Base-by-base conservation (phyloP, 805 yeast species). In the Cyberlindnera veronae region DNA sequence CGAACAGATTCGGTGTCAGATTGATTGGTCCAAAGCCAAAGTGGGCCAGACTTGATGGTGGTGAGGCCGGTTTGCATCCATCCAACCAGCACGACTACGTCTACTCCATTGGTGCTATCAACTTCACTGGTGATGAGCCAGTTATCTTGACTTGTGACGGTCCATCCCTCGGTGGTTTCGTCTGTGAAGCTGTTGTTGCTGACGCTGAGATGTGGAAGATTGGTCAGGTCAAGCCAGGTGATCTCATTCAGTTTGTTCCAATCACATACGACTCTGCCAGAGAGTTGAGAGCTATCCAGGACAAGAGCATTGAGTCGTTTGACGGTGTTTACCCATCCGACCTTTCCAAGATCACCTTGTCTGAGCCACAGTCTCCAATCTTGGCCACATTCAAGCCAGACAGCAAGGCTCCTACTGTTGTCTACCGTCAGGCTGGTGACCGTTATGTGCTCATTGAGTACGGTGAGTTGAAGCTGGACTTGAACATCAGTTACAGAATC, bases 21-120 rank as follows among this genome's bases (percentile, higher is more conserved):
- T 71, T 91, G 52, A 80, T 84, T 50, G 97, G 97, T 32, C 98
- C 98, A 42, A 91, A 89, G 64, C 99, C 98, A 11, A 74, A 77
- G 58, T 93, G 98, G 99, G 96, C 97, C 11, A 79, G 99, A 68
- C 62, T 74, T 9, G 96, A 89, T 61, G 99, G 98, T 66, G 99
- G 98, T 45, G 96, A 89, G 55, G 99, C 93, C 43, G 99, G 99
- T 42, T 72, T 91, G 58, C 99, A 91, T 68, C 99, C 99, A 36
- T 89, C 97, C n/a, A 91, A 91, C 65, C 90, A 96, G 31, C 98
- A 91, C 61, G 99, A 91, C 68, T 93, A 91, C 58, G 98, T 91
- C 38, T 91, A 91, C 62, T 88, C 98, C 1, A 68, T 89, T 38
- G 98, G 99, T 54, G 98, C 99, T 21, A 83, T 91, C 62, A 93